Percentiles rank a stretch among this genome's conserved stretches.
Evolutionary conservation across 257 asterid species (phyloP).

Genomic region (Solanum peruvianum): DNA sequence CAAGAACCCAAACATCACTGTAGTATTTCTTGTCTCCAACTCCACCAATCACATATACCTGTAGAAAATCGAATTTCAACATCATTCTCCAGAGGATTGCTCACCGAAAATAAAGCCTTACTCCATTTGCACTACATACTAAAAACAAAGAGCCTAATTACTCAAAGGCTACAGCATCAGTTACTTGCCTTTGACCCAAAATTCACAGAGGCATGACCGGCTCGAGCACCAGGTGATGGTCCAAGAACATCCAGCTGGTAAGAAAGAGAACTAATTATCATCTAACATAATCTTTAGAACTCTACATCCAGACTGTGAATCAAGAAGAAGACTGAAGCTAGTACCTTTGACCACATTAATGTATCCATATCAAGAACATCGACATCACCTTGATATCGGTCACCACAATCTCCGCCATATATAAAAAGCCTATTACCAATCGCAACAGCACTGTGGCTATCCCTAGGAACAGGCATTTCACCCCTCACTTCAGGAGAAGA

Average conservation of each 20-base stretch:
- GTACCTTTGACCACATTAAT: constrained; percentile 69
- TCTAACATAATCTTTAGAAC: not conserved
- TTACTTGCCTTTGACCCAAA: constrained; percentile 74
- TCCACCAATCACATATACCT: constrained; percentile 83
- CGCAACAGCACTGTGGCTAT: constrained; percentile 70
- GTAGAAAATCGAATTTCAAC: not conserved
- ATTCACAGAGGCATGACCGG: constrained; percentile 82
- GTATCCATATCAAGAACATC: constrained; percentile 58
- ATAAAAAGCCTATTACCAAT: constrained; percentile 47
- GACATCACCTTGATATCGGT: constrained; percentile 68
- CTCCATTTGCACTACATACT: not conserved
- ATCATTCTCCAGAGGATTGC: not conserved
- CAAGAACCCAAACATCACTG: constrained; percentile 78
- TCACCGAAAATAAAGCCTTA: not conserved
- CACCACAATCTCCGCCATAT: constrained; percentile 93
- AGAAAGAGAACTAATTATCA: not conserved
- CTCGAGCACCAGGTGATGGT: constrained; percentile 63
- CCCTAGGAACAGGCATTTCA: constrained; percentile 58
- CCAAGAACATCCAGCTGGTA: constrained; percentile 48
- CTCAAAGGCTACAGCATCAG: not conserved
- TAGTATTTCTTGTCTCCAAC: constrained; percentile 80
- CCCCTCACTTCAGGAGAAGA: constrained; percentile 50
- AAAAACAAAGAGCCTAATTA: not conserved
- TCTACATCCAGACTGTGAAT: not conserved
- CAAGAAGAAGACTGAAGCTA: not conserved